Evolutionary conservation across 2,329 filamentous ascomycete genomes (phyloP).

Genomic region (Fusarium avenaceum): DNA sequence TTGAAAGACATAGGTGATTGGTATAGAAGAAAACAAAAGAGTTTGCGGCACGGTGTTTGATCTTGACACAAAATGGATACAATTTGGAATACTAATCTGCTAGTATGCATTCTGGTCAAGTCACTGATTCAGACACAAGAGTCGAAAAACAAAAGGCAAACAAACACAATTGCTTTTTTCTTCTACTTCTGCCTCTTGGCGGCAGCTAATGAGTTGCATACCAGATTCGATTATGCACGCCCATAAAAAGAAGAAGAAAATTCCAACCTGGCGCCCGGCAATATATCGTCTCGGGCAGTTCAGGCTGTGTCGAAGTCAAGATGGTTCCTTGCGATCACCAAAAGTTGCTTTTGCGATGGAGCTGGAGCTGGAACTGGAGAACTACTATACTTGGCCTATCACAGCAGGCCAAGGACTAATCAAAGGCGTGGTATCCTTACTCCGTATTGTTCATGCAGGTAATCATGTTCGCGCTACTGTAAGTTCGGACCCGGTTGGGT

Average conservation of each 20-base stretch:
- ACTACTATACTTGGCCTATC: constrained; percentile 24
- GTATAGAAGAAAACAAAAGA: neutral
- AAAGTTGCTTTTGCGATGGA: constrained; percentile 30
- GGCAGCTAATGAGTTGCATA: constrained; percentile 24
- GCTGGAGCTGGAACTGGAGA: constrained; percentile 5
- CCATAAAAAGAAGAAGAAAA: neutral
- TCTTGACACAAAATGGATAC: constrained; percentile 1
- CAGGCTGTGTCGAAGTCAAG: no score
- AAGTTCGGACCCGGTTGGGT: constrained; percentile 2
- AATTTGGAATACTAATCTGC: neutral
- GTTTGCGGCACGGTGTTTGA: neutral
- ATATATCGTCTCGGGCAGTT: no score
- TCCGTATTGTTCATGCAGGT: constrained; percentile 31
- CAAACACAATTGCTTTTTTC: constrained; percentile 29
- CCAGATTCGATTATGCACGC: constrained; percentile 16
- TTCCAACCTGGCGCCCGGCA: no score
- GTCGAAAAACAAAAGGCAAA: neutral
- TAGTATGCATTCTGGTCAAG: neutral
- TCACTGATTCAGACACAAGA: neutral
- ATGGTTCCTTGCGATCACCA: no score
- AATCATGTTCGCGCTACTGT: constrained; percentile 41
- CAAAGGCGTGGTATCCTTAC: constrained; percentile 6
- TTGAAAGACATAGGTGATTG: neutral
- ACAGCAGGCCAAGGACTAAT: constrained; percentile 12
- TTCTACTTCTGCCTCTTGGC: neutral